phyloP scores from a whole-genome alignment of 306 rosid species.

The Astragalus glycyphyllos region DNA sequence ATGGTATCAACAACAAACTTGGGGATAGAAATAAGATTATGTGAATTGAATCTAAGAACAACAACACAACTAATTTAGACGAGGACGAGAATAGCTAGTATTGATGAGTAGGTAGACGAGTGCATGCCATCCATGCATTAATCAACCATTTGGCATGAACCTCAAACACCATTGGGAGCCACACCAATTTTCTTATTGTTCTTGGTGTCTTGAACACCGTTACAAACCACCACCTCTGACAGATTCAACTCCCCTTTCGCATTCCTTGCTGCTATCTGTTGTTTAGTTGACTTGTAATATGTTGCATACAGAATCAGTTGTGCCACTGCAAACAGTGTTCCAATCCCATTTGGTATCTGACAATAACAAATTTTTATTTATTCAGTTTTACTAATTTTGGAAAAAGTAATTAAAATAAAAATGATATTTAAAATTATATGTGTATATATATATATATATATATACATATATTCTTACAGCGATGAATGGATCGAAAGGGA shows the following conservation, averaged over 20 bases:
- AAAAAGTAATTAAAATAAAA: background rate
- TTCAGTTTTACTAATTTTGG: too few species aligned
- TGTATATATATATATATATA: too few species aligned
- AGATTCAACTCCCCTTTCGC: constrained; percentile 38
- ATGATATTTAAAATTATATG: background rate
- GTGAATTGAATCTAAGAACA: background rate
- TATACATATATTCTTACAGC: too few species aligned
- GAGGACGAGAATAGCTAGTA: background rate
- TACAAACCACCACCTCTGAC: constrained; percentile 51
- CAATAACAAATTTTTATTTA: background rate
- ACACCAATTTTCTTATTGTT: constrained; percentile 23
- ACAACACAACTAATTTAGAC: background rate
- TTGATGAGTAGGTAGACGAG: background rate
- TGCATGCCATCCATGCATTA: background rate
- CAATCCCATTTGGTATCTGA: constrained; percentile 88
- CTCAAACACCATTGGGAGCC: background rate
- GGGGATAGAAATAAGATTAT: background rate
- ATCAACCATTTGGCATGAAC: background rate
- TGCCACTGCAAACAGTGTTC: constrained; percentile 55
- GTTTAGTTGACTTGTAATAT: constrained; percentile 73
- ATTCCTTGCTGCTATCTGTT: constrained; percentile 59
- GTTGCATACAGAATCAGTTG: constrained; percentile 75
- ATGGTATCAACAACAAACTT: background rate
- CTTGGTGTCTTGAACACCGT: constrained; percentile 13
- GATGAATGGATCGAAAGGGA: constrained; percentile 77